phyloP scores from a whole-genome alignment of 169 alveolate species.

The Eimeria maxima region DNA sequence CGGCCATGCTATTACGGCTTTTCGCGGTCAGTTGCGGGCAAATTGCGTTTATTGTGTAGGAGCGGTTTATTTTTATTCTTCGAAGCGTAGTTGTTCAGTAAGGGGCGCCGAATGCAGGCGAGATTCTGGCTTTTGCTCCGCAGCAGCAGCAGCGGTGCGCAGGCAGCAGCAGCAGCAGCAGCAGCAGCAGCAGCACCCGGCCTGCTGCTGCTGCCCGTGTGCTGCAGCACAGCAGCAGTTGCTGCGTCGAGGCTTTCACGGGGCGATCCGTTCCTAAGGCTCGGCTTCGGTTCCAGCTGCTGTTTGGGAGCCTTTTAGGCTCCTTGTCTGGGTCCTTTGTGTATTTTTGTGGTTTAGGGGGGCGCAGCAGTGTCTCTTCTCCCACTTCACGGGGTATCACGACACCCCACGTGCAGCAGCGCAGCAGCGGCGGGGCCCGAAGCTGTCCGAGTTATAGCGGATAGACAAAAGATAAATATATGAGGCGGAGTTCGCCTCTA shows the following conservation, averaged over 20 bases:
- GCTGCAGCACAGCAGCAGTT: conserved; percentile 77
- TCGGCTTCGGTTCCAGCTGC: conserved; percentile 3
- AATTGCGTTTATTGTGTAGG: conserved; percentile 36
- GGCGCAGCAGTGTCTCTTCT: not conserved
- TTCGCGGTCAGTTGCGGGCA: conserved; percentile 12
- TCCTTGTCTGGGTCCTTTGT: not conserved
- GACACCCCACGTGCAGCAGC: conserved; percentile 22
- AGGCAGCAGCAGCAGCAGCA: conserved; percentile 78
- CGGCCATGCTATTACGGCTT: conserved; percentile 71
- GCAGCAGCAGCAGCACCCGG: conserved; percentile 56
- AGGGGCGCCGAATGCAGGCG: conserved; percentile 31
- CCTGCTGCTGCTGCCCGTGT: conserved; percentile 24
- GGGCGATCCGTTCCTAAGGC: conserved; percentile 41
- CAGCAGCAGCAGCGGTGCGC: conserved; percentile 80
- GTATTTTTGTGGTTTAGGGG: not conserved
- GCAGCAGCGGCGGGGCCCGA: not conserved
- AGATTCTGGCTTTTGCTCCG: conserved; percentile 25
- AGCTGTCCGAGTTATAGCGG: not conserved
- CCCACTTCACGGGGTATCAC: not conserved
- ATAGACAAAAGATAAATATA: not conserved
- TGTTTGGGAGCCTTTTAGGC: not conserved
- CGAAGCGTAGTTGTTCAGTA: not conserved
- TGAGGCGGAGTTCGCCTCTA: not conserved
- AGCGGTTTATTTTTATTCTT: conserved; percentile 32
- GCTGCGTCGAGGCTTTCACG: conserved; percentile 74